These are phyloP conservation scores for Lumnitzera racemosa DNA, from an alignment of 345 rosid species.

Conservation along the genomic window DNA sequence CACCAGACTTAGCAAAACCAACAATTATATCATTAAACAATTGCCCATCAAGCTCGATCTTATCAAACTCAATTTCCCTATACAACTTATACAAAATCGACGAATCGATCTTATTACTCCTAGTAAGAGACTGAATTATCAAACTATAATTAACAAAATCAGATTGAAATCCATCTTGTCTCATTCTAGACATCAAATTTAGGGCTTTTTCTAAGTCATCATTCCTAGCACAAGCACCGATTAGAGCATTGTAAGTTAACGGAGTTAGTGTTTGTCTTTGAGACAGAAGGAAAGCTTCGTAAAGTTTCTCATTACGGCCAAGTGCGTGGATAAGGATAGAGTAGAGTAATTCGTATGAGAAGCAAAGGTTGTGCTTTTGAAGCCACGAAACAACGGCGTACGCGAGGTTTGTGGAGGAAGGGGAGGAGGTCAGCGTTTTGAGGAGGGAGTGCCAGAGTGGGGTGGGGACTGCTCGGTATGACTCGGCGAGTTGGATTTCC, in stretches of 20 bases:
- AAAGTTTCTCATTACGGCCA: slow-evolving; percentile 91
- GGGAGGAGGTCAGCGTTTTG: slow-evolving; percentile 53
- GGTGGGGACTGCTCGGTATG: slow-evolving; percentile 79
- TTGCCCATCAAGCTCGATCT: slow-evolving; percentile 71
- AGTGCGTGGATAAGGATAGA: slow-evolving; percentile 87
- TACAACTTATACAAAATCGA: slow-evolving; percentile 57
- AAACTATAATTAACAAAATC: slow-evolving; percentile 85
- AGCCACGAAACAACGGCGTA: slow-evolving; percentile 90
- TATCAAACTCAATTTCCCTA: slow-evolving; percentile 57
- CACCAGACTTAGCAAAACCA: slow-evolving; percentile 84
- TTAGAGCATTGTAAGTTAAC: slow-evolving; percentile 84
- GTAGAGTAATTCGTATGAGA: slow-evolving; percentile 89
- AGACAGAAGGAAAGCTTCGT: slow-evolving; percentile 88
- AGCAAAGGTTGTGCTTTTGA: slow-evolving; percentile 81
- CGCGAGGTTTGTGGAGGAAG: slow-evolving; percentile 45
- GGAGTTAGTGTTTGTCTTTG: slow-evolving; percentile 71
- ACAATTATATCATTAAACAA: slow-evolving; percentile 68
- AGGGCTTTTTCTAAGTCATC: slow-evolving; percentile 79
- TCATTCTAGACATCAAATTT: slow-evolving; percentile 79
- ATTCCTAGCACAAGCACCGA: slow-evolving; percentile 82
- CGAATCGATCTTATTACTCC: slow-evolving; percentile 59
- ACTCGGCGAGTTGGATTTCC: slow-evolving; percentile 71
- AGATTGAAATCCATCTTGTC: slow-evolving; percentile 73
- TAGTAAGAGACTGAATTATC: slow-evolving; percentile 64
- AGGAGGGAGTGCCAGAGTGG: slow-evolving; percentile 87